Percentiles rank a stretch among this genome's conserved stretches.
These are phyloP conservation scores for Saccharum spontaneum DNA, from an alignment of 176 grass and related monocot genomes.

Conservation along the genomic window DNA sequence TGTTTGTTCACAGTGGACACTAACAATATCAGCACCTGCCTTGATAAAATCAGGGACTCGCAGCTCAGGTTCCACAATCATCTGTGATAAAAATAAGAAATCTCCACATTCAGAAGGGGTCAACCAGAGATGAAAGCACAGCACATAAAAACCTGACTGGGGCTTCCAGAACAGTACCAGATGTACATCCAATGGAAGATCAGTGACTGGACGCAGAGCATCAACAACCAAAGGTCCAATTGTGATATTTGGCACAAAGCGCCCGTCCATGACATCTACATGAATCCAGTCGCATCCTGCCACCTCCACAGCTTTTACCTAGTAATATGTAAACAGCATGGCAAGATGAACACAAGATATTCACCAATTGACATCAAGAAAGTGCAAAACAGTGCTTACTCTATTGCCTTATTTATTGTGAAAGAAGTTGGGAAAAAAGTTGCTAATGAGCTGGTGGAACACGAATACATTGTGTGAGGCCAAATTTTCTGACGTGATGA, in stretches of 20 bases:
- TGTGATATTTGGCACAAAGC: slow-evolving; percentile 98
- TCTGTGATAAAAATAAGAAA: slow-evolving; percentile 61
- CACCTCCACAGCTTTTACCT: slow-evolving; percentile 98
- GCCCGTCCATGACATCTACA: slow-evolving; percentile 98
- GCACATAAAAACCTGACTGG: not conserved
- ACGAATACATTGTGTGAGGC: not conserved
- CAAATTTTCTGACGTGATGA: not conserved
- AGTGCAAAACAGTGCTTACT: not conserved
- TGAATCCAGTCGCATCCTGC: slow-evolving; percentile 99
- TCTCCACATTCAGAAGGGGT: not conserved
- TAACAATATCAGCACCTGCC: slow-evolving; percentile 98
- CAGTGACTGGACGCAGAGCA: slow-evolving; percentile 90
- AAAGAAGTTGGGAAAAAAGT: not conserved
- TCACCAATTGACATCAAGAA: not conserved
- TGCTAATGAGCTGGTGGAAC: not conserved
- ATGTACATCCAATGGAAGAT: slow-evolving; percentile 98
- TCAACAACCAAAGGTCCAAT: slow-evolving; percentile 91
- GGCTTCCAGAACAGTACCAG: slow-evolving; percentile 60
- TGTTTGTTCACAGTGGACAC: slow-evolving; percentile 94
- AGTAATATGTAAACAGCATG: not conserved
- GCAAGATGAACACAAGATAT: slow-evolving; percentile 4
- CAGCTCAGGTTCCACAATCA: slow-evolving; percentile 99
- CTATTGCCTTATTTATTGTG: not conserved
- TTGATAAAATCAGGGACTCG: slow-evolving; percentile 98
- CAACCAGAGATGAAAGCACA: not conserved